Evolutionary conservation across 2,329 filamentous ascomycete species (phyloP), one percentile per base, ranked within the genome.

Genomic region (Colletotrichum trifolii): DNA sequence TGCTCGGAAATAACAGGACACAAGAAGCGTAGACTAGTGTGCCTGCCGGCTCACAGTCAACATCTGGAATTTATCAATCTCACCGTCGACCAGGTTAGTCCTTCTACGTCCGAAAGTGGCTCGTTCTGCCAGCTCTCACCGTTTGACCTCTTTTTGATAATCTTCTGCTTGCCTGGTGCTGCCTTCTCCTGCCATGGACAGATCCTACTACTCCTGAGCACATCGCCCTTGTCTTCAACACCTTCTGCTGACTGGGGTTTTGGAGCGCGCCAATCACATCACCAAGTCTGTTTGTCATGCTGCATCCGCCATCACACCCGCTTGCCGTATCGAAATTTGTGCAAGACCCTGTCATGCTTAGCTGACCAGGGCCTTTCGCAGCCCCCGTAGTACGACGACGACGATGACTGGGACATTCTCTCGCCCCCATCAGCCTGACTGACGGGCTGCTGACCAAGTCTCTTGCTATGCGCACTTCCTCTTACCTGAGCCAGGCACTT

Each of bases 261-360:
- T 62, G 46, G 58, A 65, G 35, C 58, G 46, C 15, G 5, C 62
- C 46, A 65, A 65, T 56, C 46, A 55, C 4, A 62, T 38, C 38
- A 11, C 10, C 13, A 11, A 34, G 2, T 38, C 38, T 50, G 53
- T 56, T 62, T 62, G 62, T 52, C 62, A 65, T 65, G n/a, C 58
- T 33, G 47, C 62, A 40, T 43, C 34, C 40, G 47, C 58, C 25
- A 25, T 25, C 4, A 25, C 25, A 25, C 25, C 25, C 25, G 25
- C 25, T 25, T 25, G 25, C 25, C 25, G 25, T 25, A 25, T 25
- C 25, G 25, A 25, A 25, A 25, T 25, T 4, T 25, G 25, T 25
- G 25, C 25, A 25, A 25, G 25, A 25, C 25, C 25, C 25, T 25
- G 25, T 25, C 25, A 52, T 33, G 12, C 17, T 40, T 38, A 49